phyloP scores from a whole-genome alignment of 352 stramenopile genomes.

The Phytophthora pini region DNA sequence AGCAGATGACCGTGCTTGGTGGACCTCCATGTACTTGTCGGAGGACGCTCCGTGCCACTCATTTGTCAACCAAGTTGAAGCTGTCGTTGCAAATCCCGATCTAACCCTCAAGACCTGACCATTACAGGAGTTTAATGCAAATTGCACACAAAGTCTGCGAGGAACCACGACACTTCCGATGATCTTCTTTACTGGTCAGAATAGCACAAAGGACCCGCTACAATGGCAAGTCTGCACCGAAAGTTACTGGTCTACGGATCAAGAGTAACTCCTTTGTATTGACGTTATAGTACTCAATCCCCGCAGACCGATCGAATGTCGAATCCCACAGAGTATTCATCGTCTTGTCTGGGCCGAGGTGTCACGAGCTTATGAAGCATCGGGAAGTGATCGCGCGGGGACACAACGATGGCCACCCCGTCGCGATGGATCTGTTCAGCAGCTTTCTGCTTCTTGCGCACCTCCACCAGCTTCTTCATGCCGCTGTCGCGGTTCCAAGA shows the following conservation, averaged over 20 bases:
- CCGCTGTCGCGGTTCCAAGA: conserved; percentile 67
- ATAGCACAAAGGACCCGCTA: too few relatives aligned
- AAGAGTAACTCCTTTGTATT: not conserved
- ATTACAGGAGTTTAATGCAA: not conserved
- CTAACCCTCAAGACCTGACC: not conserved
- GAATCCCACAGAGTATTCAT: conserved; percentile 78
- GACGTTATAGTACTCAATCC: conserved; percentile 22
- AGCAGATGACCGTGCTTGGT: not conserved
- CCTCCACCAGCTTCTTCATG: conserved; percentile 71
- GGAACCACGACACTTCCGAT: too few relatives aligned
- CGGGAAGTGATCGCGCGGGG: conserved; percentile 33
- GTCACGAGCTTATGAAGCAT: conserved; percentile 38
- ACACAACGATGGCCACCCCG: not conserved
- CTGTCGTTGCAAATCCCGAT: conserved; percentile 18
- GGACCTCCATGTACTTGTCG: not conserved
- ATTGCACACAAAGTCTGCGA: not conserved
- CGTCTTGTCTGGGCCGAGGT: conserved; percentile 27
- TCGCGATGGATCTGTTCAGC: conserved; percentile 50
- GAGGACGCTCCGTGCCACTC: not conserved
- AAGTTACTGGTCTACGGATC: not conserved
- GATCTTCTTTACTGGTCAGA: too few relatives aligned
- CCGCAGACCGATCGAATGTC: conserved; percentile 68
- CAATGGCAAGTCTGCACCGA: not conserved
- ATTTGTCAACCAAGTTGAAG: conserved; percentile 19
- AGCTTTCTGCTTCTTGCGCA: conserved; percentile 66